A percentile compares a stretch with the other conserved stretches of the same genome.
Evolutionary conservation across 2,329 filamentous ascomycete genomes (phyloP).

Genomic region (Fusarium newnesense): DNA sequence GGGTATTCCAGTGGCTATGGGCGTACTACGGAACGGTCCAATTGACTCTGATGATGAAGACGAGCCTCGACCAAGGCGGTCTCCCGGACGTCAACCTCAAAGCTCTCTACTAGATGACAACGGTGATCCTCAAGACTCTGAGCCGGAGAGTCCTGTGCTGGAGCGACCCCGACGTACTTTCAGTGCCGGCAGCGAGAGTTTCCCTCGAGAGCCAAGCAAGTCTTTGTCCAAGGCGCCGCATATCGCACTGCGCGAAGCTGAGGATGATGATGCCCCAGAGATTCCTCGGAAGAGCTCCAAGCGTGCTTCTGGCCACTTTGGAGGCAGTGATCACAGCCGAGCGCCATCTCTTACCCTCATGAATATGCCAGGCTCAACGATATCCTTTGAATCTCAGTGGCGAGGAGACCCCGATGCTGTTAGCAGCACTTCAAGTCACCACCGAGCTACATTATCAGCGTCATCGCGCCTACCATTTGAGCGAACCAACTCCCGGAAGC

Average conservation of each 20-base stretch:
- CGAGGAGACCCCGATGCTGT: conserved; percentile 33
- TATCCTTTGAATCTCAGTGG: conserved; percentile 37
- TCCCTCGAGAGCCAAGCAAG: conserved; percentile 36
- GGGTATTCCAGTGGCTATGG: conserved; percentile 73
- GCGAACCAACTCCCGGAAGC: conserved; percentile 63
- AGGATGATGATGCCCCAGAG: conserved; percentile 58
- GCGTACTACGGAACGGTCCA: conserved; percentile 67
- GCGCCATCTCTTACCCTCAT: conserved; percentile 51
- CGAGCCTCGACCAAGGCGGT: conserved; percentile 43
- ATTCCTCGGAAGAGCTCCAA: conserved; percentile 81
- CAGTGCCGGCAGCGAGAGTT: conserved; percentile 57
- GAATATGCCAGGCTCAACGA: conserved; percentile 37
- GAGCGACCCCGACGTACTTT: conserved; percentile 42
- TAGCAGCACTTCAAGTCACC: conserved; percentile 38
- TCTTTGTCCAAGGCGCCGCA: conserved; percentile 36
- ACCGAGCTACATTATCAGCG: conserved; percentile 39
- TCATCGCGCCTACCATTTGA: conserved; percentile 64
- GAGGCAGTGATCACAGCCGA: conserved; percentile 40
- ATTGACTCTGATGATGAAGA: conserved; percentile 72
- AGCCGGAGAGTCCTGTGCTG: conserved; percentile 51
- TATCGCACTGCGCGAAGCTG: conserved; percentile 33
- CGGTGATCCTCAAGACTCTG: conserved; percentile 58
- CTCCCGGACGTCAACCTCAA: conserved; percentile 42
- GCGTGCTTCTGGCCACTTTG: conserved; percentile 59
- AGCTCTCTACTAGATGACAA: conserved; percentile 57